Conservation (phyloP, 352 stramenopile genomes). For the Peronospora farinosa region DNA sequence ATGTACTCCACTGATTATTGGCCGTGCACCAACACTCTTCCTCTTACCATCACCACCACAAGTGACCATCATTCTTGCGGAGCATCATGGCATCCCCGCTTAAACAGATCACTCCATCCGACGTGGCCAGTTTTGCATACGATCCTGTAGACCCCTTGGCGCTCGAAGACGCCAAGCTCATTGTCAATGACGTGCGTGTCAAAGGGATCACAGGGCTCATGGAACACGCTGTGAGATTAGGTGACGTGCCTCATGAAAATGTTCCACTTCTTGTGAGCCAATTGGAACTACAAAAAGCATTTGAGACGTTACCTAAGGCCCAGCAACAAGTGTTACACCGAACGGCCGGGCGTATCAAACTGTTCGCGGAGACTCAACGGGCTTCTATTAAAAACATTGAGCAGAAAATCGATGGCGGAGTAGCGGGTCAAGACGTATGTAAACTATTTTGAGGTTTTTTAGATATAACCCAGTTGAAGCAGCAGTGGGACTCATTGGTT, state of each 20-base stretch:
- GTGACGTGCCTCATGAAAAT: conserved; percentile 44
- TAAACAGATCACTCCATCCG: conserved; percentile 58
- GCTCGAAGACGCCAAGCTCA: conserved; percentile 52
- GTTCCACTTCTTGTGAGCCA: conserved; percentile 47
- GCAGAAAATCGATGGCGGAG: conserved; percentile 92
- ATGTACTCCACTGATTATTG: no score
- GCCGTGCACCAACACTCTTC: no score
- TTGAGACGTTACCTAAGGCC: conserved; percentile 55
- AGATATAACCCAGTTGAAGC: no score
- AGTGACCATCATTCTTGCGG: neutral
- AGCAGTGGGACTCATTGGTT: neutral
- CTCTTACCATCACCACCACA: no score
- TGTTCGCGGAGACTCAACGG: conserved; percentile 92
- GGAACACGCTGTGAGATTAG: conserved; percentile 54
- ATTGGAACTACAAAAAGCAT: conserved; percentile 77
- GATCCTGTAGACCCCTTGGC: conserved; percentile 64
- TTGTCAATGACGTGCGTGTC: conserved; percentile 61
- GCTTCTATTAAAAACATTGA: conserved; percentile 89
- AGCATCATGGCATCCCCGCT: conserved; percentile 34
- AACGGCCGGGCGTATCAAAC: conserved; percentile 84
- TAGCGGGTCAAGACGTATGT: conserved; percentile 89
- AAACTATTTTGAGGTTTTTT: neutral
- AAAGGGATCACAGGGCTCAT: conserved; percentile 43
- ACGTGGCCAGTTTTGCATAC: conserved; percentile 77
- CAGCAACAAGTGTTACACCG: conserved; percentile 83